Conservation (phyloP, 225 moss, liverwort and hornwort genomes). For the Polytrichum commune region DNA sequence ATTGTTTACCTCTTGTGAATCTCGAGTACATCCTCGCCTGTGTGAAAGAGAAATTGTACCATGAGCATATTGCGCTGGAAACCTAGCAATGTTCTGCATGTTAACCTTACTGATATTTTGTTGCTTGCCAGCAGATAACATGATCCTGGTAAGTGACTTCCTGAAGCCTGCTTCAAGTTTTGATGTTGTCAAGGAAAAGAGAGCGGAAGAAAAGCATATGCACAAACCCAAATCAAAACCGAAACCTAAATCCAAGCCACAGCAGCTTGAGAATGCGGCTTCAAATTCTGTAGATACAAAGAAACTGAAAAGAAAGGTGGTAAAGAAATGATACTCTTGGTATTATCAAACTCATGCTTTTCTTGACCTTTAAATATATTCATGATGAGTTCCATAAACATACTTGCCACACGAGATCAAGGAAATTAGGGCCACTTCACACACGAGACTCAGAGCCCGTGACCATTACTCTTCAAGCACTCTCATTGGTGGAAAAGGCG, state of each 20-base stretch:
- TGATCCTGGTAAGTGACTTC: conserved; percentile 64
- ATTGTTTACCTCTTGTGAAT: too few relatives aligned
- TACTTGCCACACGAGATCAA: background rate
- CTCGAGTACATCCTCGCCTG: too few relatives aligned
- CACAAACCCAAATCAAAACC: background rate
- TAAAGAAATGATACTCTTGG: background rate
- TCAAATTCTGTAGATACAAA: background rate
- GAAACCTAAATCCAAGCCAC: too few relatives aligned
- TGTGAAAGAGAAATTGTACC: too few relatives aligned
- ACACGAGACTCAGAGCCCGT: too few relatives aligned
- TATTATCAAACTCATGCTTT: background rate
- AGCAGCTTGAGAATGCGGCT: background rate
- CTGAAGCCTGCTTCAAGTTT: conserved; percentile 46
- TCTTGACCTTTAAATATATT: background rate
- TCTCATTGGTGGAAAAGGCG: too few relatives aligned
- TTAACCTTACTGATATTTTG: background rate
- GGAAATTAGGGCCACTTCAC: background rate
- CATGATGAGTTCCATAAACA: background rate
- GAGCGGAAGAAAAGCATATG: background rate
- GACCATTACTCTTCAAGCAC: too few relatives aligned
- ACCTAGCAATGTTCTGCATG: too few relatives aligned
- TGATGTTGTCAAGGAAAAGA: conserved; percentile 19
- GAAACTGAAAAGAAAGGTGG: background rate
- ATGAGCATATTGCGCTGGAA: too few relatives aligned
- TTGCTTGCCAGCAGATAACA: conserved; percentile 43